Evolutionary conservation across 768 basidiomycete species (phyloP).

Genomic region (Rhizopogon roseolus): DNA sequence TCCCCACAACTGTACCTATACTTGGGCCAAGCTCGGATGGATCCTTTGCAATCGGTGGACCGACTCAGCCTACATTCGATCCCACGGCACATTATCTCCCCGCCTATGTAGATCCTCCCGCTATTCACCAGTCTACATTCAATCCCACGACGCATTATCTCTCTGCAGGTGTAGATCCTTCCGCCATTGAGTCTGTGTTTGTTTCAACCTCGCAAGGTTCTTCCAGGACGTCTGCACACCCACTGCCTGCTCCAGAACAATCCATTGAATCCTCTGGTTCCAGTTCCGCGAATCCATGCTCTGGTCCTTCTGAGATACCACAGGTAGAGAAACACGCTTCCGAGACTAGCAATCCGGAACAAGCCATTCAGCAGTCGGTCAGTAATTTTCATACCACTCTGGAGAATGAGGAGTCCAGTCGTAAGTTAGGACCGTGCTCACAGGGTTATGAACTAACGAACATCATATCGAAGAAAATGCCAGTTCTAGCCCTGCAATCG

Average conservation of each 20-base stretch:
- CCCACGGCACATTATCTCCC: neutral
- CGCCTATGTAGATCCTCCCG: neutral
- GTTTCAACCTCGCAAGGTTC: neutral
- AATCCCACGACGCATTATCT: neutral
- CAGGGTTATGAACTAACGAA: neutral
- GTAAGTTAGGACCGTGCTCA: neutral
- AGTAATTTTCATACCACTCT: neutral
- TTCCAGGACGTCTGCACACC: neutral
- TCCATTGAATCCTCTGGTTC: too few relatives aligned
- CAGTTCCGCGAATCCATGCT: too few relatives aligned
- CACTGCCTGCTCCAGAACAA: neutral
- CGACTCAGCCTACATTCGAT: neutral
- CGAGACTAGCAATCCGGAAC: neutral
- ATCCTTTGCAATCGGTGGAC: neutral
- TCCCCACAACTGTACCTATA: neutral
- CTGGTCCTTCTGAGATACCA: neutral
- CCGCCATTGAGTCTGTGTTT: neutral
- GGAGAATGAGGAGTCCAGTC: neutral
- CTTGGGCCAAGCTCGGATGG: neutral
- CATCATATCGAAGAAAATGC: neutral
- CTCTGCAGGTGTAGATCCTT: neutral
- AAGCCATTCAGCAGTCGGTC: neutral
- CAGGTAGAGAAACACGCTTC: neutral
- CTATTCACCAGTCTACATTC: neutral
- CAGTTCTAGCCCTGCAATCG: neutral